Evolutionary conservation across 2,329 filamentous ascomycete genomes (phyloP).

Genomic region (Plectosphaerella cucumerina): DNA sequence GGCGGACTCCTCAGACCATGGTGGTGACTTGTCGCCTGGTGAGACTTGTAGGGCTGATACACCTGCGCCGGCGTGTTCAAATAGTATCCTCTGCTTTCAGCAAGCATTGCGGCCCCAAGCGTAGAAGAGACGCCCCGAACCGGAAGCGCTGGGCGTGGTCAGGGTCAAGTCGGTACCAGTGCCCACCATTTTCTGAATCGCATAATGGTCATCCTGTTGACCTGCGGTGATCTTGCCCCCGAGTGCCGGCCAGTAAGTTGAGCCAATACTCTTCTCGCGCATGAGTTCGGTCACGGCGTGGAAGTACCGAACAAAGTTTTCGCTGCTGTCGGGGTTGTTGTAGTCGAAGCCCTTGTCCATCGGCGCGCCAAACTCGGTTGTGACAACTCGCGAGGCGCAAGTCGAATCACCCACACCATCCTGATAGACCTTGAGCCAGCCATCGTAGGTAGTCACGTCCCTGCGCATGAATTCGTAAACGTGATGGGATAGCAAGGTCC

Average conservation of each 20-base stretch:
- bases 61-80: too few relatives aligned
- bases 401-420: constrained; percentile 2
- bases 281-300: constrained; percentile 3
- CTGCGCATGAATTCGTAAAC: constrained; percentile 3
- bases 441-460: constrained; percentile 5
- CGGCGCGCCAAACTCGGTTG: constrained; percentile 7
- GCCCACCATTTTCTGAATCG: constrained; percentile 6
- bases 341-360: constrained; percentile 6
- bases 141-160: constrained; percentile 5
- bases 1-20: too few relatives aligned
- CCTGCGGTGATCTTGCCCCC: constrained; percentile 5
- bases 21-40: too few relatives aligned
- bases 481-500: constrained; percentile 5
- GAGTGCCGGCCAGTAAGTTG: constrained; percentile 5
- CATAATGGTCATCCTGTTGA: constrained; percentile 2
- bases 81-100: neutral
- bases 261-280: constrained; percentile 1
- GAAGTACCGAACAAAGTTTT: constrained; percentile 4
- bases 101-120: constrained; percentile 2
- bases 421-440: constrained; percentile 4
- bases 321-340: neutral
- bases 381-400: constrained; percentile 5
- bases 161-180: constrained; percentile 6
- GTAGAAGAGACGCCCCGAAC: constrained; percentile 1
- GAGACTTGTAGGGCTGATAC: too few relatives aligned